Base-by-base conservation (phyloP, 371 early-diverging fungal species). In the Mycotypha africana region DNA sequence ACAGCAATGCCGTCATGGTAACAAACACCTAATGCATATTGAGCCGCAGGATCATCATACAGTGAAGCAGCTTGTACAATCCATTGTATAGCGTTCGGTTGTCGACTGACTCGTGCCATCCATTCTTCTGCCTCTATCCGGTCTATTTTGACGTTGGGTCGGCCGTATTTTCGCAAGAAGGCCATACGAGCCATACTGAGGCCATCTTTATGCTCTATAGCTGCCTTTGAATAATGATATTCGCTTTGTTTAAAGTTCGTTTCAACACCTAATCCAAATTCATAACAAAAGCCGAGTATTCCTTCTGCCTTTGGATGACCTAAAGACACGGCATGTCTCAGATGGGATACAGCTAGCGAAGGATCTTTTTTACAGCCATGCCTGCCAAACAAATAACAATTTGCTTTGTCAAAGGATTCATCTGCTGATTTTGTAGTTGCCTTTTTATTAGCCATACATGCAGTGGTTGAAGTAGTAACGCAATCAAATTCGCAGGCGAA, bases 201-300 rank as follows among this genome's bases (percentile, higher is more conserved):
- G 1, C 74, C 78, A 32, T 72, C 64, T 20, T 78, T 74, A 6
- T 51, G 41, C 30, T 60, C 28, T n/a, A n/a, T 49, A 2, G 56
- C 53, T 11, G 84, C 76, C 3, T 25, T 26, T 11, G 74, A 35
- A 53, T 89, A 86, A 38, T 71, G 53, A 4, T 42, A 30, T 37
- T 87, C 89, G 26, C 84, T 47, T n/a, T 45, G 38, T 2, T 58
- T 56, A 60, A 65, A 77, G 43, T 88, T 74, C 28, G 53, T 62
- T 22, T 56, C 49, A 1, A 76, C 58, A 11, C 88, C 89, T 6
- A 88, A 60, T 2, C 86, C 89, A 57, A 89, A 89, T 49, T 93
- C 93, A 57, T 79, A 78, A 42, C 82, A 81, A 28, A 81, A 82
- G 15, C 74, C 82, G 2, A 81, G 43, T 7, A 73, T 57, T 7